Evolutionary conservation across 2,329 filamentous ascomycete species (phyloP).

Genomic region (Dryadomyces quercus-mongolicae): DNA sequence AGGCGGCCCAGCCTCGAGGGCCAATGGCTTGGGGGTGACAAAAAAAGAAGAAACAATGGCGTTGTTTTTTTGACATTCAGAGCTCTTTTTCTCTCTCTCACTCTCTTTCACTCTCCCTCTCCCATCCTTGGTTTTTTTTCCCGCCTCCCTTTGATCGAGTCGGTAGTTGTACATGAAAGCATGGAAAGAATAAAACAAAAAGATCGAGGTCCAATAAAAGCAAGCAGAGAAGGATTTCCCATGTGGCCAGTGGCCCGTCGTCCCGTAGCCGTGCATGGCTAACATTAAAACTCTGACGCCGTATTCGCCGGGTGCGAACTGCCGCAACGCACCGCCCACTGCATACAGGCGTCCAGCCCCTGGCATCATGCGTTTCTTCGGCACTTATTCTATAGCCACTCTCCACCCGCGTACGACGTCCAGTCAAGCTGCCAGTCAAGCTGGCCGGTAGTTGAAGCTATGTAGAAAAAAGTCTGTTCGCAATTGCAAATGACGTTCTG

Average conservation of each 20-base stretch:
- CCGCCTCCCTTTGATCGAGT: not conserved
- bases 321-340: no score
- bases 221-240: not conserved
- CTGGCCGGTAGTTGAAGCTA: no score
- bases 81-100: not conserved
- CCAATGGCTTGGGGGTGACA: not conserved
- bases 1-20: not conserved
- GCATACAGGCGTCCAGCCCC: no score
- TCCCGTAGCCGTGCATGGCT: no score
- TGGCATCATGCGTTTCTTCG: no score
- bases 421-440: no score
- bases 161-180: not conserved
- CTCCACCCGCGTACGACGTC: no score
- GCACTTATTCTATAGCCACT: no score
- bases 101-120: not conserved
- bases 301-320: no score
- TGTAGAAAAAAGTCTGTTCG: no score
- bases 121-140: not conserved
- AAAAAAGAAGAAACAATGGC: not conserved
- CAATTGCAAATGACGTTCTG: no score
- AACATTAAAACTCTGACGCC: no score
- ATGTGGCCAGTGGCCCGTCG: not conserved
- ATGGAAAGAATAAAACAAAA: not conserved
- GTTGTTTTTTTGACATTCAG: not conserved
- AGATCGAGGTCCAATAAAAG: not conserved